These are phyloP conservation scores for Aspergillus proliferans DNA, from an alignment of 2,329 filamentous ascomycete species.

Conservation along the genomic window DNA sequence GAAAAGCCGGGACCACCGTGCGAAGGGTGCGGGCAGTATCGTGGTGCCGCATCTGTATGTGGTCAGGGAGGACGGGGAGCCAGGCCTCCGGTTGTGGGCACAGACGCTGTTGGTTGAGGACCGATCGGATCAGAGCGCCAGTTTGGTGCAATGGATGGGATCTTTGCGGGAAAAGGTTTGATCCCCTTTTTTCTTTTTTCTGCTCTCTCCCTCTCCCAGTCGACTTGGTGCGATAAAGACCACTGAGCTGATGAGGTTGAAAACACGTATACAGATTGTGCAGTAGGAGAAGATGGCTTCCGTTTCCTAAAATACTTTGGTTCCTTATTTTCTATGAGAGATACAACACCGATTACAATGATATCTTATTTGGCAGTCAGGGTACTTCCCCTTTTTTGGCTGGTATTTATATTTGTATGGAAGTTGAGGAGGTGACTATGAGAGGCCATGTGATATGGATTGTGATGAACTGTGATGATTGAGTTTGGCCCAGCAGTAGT, in stretches of 20 bases:
- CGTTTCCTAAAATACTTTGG: slow-evolving; percentile 6
- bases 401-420: too few relatives aligned
- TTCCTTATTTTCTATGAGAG: slow-evolving; percentile 8
- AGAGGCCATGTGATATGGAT: too few relatives aligned
- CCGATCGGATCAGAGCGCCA: slow-evolving; percentile 86
- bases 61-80: slow-evolving; percentile 91
- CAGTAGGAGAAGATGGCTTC: slow-evolving; percentile 21
- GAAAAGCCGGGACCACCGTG: slow-evolving; percentile 83
- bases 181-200: slow-evolving; percentile 6
- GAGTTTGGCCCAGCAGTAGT: too few relatives aligned
- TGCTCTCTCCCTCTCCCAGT: slow-evolving; percentile 5
- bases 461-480: too few relatives aligned
- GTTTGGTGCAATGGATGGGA: slow-evolving; percentile 88
- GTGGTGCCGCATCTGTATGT: slow-evolving; percentile 89
- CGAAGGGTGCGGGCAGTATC: slow-evolving; percentile 86
- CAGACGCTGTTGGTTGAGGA: slow-evolving; percentile 95
- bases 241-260: slow-evolving; percentile 18
- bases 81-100: slow-evolving; percentile 90
- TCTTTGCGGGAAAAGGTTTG: slow-evolving; percentile 88
- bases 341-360: slow-evolving; percentile 17
- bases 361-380: too few relatives aligned
- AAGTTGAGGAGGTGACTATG: too few relatives aligned
- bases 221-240: slow-evolving; percentile 6
- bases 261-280: slow-evolving; percentile 23
- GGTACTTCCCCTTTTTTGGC: too few relatives aligned